Conservation (phyloP, 2,329 filamentous ascomycete genomes). For the Trichoderma koningii region DNA sequence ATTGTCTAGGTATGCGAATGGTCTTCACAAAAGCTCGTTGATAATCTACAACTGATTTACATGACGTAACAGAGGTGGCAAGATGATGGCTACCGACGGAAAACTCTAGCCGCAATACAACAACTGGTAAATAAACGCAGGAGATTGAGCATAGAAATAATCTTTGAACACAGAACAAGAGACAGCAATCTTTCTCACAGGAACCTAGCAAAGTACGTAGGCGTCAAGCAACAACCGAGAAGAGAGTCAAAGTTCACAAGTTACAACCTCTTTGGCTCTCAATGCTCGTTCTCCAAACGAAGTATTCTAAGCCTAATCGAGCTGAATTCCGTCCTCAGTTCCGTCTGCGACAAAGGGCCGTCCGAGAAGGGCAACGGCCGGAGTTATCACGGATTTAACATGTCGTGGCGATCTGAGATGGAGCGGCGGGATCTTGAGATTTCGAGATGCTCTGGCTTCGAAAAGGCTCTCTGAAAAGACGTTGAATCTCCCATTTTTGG, state of each 20-base stretch:
- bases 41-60: neutral
- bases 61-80: conserved; percentile 19
- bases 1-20: neutral
- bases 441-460: neutral
- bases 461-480: no score
- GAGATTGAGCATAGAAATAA: no score
- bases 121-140: no score
- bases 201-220: neutral
- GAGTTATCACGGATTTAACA: conserved; percentile 15
- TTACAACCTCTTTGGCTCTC: neutral
- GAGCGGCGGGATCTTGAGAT: no score
- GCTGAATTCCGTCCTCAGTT: neutral
- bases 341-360: neutral
- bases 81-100: neutral
- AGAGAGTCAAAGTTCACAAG: neutral
- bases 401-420: neutral
- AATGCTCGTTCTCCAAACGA: neutral
- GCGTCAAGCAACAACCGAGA: neutral
- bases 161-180: no score
- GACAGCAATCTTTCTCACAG: no score
- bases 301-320: neutral
- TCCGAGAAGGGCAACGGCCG: neutral
- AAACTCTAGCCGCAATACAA: no score
- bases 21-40: neutral
- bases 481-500: neutral